These are phyloP conservation scores for Scytalidium sp. DNA, from an alignment of 2,329 filamentous ascomycete species.

Conservation along the genomic window DNA sequence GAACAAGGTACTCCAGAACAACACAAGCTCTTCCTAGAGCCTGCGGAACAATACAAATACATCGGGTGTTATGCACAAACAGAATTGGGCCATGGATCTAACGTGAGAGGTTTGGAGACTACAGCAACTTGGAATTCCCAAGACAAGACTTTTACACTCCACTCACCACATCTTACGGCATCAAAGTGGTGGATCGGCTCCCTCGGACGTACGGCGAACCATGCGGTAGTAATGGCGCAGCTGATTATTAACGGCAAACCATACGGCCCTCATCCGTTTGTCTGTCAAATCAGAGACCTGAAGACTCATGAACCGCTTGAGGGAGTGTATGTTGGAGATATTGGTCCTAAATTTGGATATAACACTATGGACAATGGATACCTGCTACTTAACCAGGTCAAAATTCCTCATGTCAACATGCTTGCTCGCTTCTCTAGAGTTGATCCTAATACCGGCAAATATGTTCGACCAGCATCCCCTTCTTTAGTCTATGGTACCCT, in stretches of 20 bases:
- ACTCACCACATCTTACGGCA: slow-evolving; percentile 70
- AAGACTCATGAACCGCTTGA: slow-evolving; percentile 67
- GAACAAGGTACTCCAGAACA: slow-evolving; percentile 73
- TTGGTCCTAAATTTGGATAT: slow-evolving; percentile 77
- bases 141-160: slow-evolving; percentile 72
- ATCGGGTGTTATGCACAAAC: slow-evolving; percentile 82
- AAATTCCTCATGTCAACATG: slow-evolving; percentile 73
- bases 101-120: slow-evolving; percentile 57
- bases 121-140: slow-evolving; percentile 63
- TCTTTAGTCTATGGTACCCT: slow-evolving; percentile 72
- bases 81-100: slow-evolving; percentile 75
- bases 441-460: slow-evolving; percentile 65
- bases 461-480: slow-evolving; percentile 63
- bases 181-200: slow-evolving; percentile 87
- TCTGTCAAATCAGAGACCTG: slow-evolving; percentile 70
- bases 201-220: slow-evolving; percentile 70
- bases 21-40: slow-evolving; percentile 68
- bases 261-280: slow-evolving; percentile 74
- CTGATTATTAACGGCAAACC: slow-evolving; percentile 65
- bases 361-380: slow-evolving; percentile 84
- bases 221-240: slow-evolving; percentile 78
- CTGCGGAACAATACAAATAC: slow-evolving; percentile 65
- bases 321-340: slow-evolving; percentile 73
- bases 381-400: slow-evolving; percentile 72
- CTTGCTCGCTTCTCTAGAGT: slow-evolving; percentile 68